Conservation (phyloP, 2,329 filamentous ascomycete genomes). For the Hysterium pulicare region DNA sequence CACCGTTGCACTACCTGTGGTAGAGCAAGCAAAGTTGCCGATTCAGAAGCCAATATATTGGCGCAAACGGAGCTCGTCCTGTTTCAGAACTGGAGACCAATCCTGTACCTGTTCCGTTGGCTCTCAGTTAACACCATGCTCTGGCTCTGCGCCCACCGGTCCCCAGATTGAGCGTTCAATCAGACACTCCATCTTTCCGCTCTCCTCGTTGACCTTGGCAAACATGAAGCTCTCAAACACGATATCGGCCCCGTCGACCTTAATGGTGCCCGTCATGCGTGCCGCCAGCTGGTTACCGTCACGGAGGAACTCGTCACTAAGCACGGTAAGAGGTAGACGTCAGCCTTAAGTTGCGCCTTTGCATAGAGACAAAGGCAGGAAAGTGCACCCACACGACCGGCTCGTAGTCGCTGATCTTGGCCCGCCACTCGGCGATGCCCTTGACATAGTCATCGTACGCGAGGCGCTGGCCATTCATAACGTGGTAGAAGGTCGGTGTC, state of each 20-base stretch:
- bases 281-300: slow-evolving; percentile 29
- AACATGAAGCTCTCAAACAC: slow-evolving; percentile 32
- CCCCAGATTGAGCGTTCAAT: slow-evolving; percentile 27
- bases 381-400: slow-evolving; percentile 22
- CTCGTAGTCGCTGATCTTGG: slow-evolving; percentile 24
- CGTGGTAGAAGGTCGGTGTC: slow-evolving; percentile 8
- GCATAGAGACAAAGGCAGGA: not conserved
- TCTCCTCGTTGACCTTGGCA: slow-evolving; percentile 22
- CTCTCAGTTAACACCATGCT: slow-evolving; percentile 4
- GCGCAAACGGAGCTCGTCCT: no score
- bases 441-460: slow-evolving; percentile 19
- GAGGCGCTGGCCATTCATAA: slow-evolving; percentile 20
- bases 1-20: no score
- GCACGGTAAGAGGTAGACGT: not conserved
- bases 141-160: slow-evolving; percentile 5
- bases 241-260: slow-evolving; percentile 19
- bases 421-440: slow-evolving; percentile 22
- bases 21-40: no score
- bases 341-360: not conserved
- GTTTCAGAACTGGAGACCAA: no score
- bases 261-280: slow-evolving; percentile 27
- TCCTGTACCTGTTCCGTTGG: no score
- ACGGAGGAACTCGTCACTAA: slow-evolving; percentile 27
- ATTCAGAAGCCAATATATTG: no score
- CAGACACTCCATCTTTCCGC: slow-evolving; percentile 25